phyloP scores from a whole-genome alignment of 2,329 filamentous ascomycete species.

The Cercospora brassicicola region DNA sequence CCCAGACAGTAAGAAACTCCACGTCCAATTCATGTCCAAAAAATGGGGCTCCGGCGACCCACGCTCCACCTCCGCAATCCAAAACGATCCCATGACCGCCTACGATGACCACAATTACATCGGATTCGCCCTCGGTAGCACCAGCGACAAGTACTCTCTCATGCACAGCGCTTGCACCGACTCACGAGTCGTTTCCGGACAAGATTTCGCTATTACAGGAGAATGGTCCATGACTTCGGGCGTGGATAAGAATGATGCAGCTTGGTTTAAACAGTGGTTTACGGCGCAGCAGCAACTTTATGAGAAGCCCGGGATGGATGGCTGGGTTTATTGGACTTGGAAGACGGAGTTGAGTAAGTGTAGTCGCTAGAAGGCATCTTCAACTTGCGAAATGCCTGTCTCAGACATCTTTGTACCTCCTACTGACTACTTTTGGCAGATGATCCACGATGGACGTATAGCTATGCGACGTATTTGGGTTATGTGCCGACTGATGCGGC shows the following conservation, averaged over 20 bases:
- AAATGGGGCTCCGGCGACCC: conserved; percentile 17
- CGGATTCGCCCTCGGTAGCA: conserved; percentile 4
- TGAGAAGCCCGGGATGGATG: conserved; percentile 15
- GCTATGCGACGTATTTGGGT: conserved; percentile 8
- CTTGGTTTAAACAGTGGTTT: conserved; percentile 13
- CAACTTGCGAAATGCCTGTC: too few relatives aligned
- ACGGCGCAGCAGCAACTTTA: conserved; percentile 19
- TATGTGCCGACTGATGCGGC: conserved; percentile 14
- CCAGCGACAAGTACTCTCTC: conserved; percentile 4
- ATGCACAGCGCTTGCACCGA: conserved; percentile 18
- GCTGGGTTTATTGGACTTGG: conserved; percentile 19
- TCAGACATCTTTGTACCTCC: too few relatives aligned
- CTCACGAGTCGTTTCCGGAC: conserved; percentile 1
- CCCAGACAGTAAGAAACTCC: conserved; percentile 7
- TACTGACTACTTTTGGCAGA: background rate
- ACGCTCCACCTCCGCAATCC: conserved; percentile 4
- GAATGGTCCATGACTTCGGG: conserved; percentile 16
- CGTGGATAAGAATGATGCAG: conserved; percentile 8
- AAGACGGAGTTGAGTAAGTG: conserved; percentile 12
- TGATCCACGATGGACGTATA: conserved; percentile 14
- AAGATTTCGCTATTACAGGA: conserved; percentile 16
- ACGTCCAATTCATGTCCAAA: conserved; percentile 18
- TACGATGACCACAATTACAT: conserved; percentile 23
- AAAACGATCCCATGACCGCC: conserved; percentile 11
- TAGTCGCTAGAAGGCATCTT: too few relatives aligned